phyloP scores from a whole-genome alignment of 495 filamentous ascomycete species.

The Penicillium parvum region DNA sequence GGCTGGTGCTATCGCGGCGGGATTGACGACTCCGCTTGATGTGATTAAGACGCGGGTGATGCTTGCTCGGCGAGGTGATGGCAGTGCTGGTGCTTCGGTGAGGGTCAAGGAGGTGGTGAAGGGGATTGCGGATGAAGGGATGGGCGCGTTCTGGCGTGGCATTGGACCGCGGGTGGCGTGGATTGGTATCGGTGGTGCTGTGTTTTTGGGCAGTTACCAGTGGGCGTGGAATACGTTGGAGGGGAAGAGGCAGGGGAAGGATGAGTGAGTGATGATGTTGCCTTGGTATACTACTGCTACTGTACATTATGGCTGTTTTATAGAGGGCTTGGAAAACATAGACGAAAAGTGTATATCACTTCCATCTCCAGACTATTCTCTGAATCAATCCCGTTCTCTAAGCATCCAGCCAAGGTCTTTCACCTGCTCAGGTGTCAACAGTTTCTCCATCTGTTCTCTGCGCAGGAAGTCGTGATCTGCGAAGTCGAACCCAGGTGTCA shows the following conservation, averaged over 20 bases:
- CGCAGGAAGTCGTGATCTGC: constrained; percentile 60
- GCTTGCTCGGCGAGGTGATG: constrained; percentile 56
- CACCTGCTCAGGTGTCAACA: constrained; percentile 45
- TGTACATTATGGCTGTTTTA: constrained; percentile 5
- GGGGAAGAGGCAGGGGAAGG: constrained; percentile 22
- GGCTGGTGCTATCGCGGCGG: constrained; percentile 81
- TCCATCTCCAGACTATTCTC: background rate
- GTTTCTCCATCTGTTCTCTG: constrained; percentile 34
- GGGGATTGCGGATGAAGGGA: constrained; percentile 66
- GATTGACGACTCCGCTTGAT: constrained; percentile 86
- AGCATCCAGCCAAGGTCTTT: constrained; percentile 49
- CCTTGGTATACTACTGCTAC: background rate
- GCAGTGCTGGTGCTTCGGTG: constrained; percentile 40
- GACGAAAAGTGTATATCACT: constrained; percentile 1
- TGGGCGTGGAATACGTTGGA: constrained; percentile 74
- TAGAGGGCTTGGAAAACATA: constrained; percentile 1
- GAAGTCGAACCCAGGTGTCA: constrained; percentile 63
- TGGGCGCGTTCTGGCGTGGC: constrained; percentile 78
- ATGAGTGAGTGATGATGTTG: constrained; percentile 3
- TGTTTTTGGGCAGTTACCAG: constrained; percentile 96
- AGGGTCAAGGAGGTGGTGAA: constrained; percentile 55
- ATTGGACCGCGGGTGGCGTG: constrained; percentile 86
- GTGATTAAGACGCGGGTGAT: constrained; percentile 97
- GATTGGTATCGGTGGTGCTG: constrained; percentile 90
- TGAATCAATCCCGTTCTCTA: background rate